Evolutionary conservation across 1,284 basidiomycete species (phyloP), one percentile per base, ranked within the genome.

Genomic region (Fomitopsis pinicola): DNA sequence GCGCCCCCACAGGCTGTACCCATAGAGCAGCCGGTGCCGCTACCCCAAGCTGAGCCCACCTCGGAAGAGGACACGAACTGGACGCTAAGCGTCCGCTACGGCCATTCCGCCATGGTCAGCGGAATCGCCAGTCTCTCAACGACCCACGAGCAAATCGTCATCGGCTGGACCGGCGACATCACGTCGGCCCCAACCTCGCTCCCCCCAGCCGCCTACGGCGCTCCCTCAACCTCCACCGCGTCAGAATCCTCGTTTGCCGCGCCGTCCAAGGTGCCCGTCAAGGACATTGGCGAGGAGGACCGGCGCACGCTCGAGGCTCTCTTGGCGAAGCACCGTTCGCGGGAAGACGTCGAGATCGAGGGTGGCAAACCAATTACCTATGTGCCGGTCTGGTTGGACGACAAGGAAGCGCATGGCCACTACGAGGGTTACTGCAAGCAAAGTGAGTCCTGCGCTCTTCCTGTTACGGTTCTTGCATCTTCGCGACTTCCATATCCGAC

Each of bases 381-480:
- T 70, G 85, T 95, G 15, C 95, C 96, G 12, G 92, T 98, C 19
- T 97, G 95, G 91, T 81, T 97, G 30, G 92, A 95, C 66, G 92
- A 95, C 72, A 88, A 89, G 73, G 85, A 94, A 45, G 94, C 93
- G 30, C 94, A 95, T 72, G 93, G 91, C 0, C 95, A 97, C 75
- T 98, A 98, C 73, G 94, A 96, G 69, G 96, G 95, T 0, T 98
- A 98, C 77, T 98, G 96, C 86, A 99, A 99, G 76, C 89, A 92
- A 69, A 97, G 92, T 95, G 71, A 78, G 86, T 83, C 7, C 26
- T 58, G 48, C 53, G 17, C 53, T 40, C 15, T 28, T 17, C 55
- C 14, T 26, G 3, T 22, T 15, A 14, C 28, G 28, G 9, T 50
- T 22, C 6, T 15, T 19, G 45, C 45, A 26, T 48, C 22, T 8